Base-by-base conservation (phyloP, 805 yeast species). In the Cyberlindnera subsufficiens region DNA sequence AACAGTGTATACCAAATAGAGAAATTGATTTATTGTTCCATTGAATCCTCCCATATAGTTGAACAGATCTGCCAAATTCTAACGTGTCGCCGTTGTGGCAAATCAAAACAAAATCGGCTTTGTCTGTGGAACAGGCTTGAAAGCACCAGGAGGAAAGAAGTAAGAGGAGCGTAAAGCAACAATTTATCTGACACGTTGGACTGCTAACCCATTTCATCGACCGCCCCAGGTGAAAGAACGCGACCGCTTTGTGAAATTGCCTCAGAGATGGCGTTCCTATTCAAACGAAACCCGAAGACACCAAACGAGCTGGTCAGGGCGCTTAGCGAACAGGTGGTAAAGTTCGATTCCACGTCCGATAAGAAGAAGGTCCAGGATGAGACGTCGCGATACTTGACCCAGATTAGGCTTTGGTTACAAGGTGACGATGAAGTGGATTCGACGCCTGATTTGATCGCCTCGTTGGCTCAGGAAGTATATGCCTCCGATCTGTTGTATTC, bases 271-370 rank as follows among this genome's bases (percentile, higher is more conserved):
- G 47, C 96, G 11, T 91, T 91, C 56, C 69, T 93, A 54, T 91
- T 93, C 73, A 86, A 88, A 51, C 75, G 96, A 57, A 86, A 82
- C 58, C 96, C 95, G 9, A 89, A 88, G 62, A 81, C 96, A 1
- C 95, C 96, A 2, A 76, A 77, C 16, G 99, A 91, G 56, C 74
- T 89, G 45, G 83, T 88, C 3, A 74, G 86, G 38, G 78, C 81
- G 6, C 71, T 89, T 47, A 77, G 77, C 49, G 98, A 91, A 38
- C 86, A 79, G 55, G 71, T 89, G 10, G 59, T 70, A 14, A 84
- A 84, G 58, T 68, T 84, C 17, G 58, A 61, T 17, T 57, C 64
- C 5, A 49, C 59, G 7, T 59, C 58, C 45, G 64, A 60, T 41
- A 58, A 58, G 45, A 59, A 62, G 58, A 72, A 70, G 67, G 70